Evolutionary conservation across 805 yeast genomes (phyloP).

Genomic region (Clavispora fructus): DNA sequence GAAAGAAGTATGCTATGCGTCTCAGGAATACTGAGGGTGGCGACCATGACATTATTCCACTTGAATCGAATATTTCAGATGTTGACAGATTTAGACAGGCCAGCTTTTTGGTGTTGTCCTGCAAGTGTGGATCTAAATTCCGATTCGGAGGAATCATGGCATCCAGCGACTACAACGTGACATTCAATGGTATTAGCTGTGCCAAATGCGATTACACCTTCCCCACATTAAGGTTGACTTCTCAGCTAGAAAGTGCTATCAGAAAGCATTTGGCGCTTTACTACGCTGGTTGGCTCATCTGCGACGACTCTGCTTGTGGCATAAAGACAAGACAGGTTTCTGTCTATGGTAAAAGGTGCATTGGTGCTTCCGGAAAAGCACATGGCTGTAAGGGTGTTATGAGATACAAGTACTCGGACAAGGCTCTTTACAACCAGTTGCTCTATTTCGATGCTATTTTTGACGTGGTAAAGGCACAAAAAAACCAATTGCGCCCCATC

Average conservation of each 20-base stretch:
- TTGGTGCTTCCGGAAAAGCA: constrained; percentile 57
- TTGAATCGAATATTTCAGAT: constrained; percentile 78
- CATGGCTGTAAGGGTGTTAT: constrained; percentile 75
- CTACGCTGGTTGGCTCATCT: constrained; percentile 79
- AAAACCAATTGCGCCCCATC: constrained; percentile 49
- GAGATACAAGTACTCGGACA: constrained; percentile 71
- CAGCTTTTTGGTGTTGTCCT: constrained; percentile 48
- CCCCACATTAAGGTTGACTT: constrained; percentile 49
- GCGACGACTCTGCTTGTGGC: constrained; percentile 85
- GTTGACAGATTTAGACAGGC: constrained; percentile 73
- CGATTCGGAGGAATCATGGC: constrained; percentile 71
- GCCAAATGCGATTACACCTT: constrained; percentile 51
- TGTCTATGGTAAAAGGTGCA: constrained; percentile 84
- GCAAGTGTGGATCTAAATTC: constrained; percentile 59
- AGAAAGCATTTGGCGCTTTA: constrained; percentile 67
- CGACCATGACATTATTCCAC: constrained; percentile 52
- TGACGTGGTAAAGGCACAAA: constrained; percentile 74
- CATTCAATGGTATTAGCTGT: constrained; percentile 70
- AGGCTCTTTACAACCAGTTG: constrained; percentile 79
- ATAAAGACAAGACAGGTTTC: constrained; percentile 76
- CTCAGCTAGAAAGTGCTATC: constrained; percentile 72
- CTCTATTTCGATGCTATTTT: constrained; percentile 73
- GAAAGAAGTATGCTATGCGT: constrained; percentile 49
- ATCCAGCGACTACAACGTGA: constrained; percentile 54
- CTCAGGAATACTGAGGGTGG: constrained; percentile 37